Percentiles rank a stretch among this genome's conserved stretches.
Evolutionary conservation across 164 flowering plant species (phyloP).

Genomic region (Cinnamomum micranthum): DNA sequence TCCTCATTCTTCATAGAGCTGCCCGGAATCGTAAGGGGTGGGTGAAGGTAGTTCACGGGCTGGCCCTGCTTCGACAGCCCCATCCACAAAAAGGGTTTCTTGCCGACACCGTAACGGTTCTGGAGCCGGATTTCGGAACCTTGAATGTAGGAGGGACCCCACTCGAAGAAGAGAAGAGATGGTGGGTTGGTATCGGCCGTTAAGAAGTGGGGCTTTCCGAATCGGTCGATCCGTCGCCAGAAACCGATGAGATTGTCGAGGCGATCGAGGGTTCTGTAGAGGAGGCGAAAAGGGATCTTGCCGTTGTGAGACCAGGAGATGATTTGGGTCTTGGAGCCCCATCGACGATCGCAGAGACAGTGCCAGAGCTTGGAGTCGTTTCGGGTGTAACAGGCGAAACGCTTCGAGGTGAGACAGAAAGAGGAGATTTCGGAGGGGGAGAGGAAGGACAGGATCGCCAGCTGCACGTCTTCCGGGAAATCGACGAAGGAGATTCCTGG

Average conservation of each 20-base stretch:
- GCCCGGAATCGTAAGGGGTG: conserved; percentile 24
- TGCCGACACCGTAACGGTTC: conserved; percentile 47
- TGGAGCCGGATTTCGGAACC: conserved; percentile 60
- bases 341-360: conserved; percentile 63
- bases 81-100: conserved; percentile 69
- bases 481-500: conserved; percentile 37
- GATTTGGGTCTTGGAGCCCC: conserved; percentile 69
- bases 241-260: conserved; percentile 79
- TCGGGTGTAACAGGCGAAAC: conserved; percentile 42
- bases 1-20: conserved; percentile 10
- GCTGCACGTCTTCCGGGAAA: conserved; percentile 84
- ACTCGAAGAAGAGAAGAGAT: conserved; percentile 69
- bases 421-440: conserved; percentile 48
- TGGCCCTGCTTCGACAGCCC: conserved; percentile 45
- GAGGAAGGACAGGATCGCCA: conserved; percentile 74
- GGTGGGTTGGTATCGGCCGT: conserved; percentile 20
- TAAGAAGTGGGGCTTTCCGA: conserved; percentile 17
- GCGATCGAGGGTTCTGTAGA: conserved; percentile 52
- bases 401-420: conserved; percentile 70
- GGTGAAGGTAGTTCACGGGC: conserved; percentile 43
- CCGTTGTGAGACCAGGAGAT: conserved; percentile 53
- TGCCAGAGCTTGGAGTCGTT: conserved; percentile 55
- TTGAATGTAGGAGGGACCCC: conserved; percentile 59
- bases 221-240: conserved; percentile 55
- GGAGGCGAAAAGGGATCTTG: conserved; percentile 36